These are phyloP conservation scores for Talaromyces sp. DNA, from an alignment of 2,329 filamentous ascomycete species.

Conservation along the genomic window DNA sequence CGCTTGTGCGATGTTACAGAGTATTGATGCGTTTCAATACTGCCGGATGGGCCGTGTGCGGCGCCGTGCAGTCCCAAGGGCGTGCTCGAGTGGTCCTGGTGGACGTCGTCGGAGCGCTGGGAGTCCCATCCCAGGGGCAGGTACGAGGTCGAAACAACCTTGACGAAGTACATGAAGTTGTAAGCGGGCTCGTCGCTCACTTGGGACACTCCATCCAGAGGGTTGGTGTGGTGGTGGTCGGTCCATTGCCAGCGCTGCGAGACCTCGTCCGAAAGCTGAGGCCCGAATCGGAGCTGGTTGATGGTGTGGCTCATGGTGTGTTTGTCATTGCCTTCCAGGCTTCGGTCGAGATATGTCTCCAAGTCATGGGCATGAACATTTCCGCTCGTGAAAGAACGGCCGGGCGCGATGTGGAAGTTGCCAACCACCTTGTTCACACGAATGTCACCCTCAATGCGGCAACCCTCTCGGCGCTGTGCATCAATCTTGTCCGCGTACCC, in stretches of 20 bases:
- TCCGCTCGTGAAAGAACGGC: slow-evolving; percentile 90
- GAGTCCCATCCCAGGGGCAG: slow-evolving; percentile 85
- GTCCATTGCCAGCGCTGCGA: slow-evolving; percentile 65
- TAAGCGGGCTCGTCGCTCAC: slow-evolving; percentile 73
- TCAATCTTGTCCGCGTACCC: slow-evolving; percentile 88
- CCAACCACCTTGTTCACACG: slow-evolving; percentile 98
- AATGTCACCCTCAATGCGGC: slow-evolving; percentile 84
- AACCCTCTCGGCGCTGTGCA: slow-evolving; percentile 83
- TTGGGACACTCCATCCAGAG: slow-evolving; percentile 76
- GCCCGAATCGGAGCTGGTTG: slow-evolving; percentile 87
- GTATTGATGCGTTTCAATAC: slow-evolving; percentile 96
- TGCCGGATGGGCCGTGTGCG: slow-evolving; percentile 63
- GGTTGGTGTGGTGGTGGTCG: slow-evolving; percentile 80
- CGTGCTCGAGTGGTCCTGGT: slow-evolving; percentile 45
- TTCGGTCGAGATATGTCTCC: slow-evolving; percentile 82
- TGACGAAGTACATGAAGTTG: slow-evolving; percentile 99
- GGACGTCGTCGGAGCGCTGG: slow-evolving; percentile 38
- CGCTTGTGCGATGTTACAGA: slow-evolving; percentile 95
- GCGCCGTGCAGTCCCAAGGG: slow-evolving; percentile 66
- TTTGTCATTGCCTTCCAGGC: slow-evolving; percentile 52
- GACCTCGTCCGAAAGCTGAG: slow-evolving; percentile 73
- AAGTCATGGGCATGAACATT: slow-evolving; percentile 98
- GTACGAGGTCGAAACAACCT: slow-evolving; percentile 95
- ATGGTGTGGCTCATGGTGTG: slow-evolving; percentile 89
- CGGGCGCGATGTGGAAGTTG: slow-evolving; percentile 97